Evolutionary conservation across 495 filamentous ascomycete genomes (phyloP), one percentile per base, ranked within the genome.

Genomic region (Talaromyces stipitatus): DNA sequence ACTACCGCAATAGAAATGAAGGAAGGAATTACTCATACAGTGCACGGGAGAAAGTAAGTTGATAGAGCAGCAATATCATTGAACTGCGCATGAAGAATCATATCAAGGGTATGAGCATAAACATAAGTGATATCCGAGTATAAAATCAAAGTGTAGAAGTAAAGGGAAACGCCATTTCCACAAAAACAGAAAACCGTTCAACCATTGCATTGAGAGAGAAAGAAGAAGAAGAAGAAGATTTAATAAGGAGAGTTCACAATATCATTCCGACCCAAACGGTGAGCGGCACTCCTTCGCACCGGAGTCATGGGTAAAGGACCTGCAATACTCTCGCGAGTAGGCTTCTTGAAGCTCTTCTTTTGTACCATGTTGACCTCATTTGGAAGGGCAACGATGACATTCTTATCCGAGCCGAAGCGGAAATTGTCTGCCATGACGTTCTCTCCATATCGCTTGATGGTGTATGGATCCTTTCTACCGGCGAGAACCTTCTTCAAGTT

Each of bases 361-460:
- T 84, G 86, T 23, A 97, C 89, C 92, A 97, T 97, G 69, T 97
- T 92, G 60, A 98, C 92, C 72, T 96, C 92, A 67, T 98, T 95
- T 3, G 95, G 91, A 59, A 97, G 74, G 1, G 94, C 94, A 20
- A 98, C 92, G 65, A 98, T 96, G 60, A 98, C 89, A 62, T 96
- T 96, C 81, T 96, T 95, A 67, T 98, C 94, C 11, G 85, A 89
- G 28, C 92, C 92, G 63, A 92, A 98, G 61, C 91, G 89, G 85
- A 98, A 98, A 68, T 98, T 95, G 66, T 98, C 95, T n/a, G 94
- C 94, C 77, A 91, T 96, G 62, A 98, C 90, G 54, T 94, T 88
- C 69, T 98, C 94, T 4, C 79, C 80, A 66, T 98, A 98, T 4
- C 94, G 87, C 77, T 97, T 97, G 80, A 98, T 96, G 41, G 85